Base-by-base conservation (phyloP, 129 eudicot species). In the Oenanthe sinensis region DNA sequence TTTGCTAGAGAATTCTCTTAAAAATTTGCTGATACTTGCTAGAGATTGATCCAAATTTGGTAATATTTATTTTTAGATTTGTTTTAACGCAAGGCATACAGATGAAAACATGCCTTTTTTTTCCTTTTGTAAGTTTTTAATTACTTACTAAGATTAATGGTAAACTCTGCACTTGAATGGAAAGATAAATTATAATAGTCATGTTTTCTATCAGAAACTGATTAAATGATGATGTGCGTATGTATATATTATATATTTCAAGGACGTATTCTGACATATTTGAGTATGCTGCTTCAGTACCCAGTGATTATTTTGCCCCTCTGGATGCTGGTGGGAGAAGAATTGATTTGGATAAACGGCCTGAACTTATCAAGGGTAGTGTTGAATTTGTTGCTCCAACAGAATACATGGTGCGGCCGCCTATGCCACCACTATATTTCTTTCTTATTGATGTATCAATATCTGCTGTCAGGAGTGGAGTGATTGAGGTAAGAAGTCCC, bases 371-470 rank as follows among this genome's bases (percentile, higher is more conserved):
- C 30, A 87, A 90, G 81, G 99, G 99, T 37, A 91, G 97, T 24
- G 97, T 92, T 54, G 99, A 95, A 36, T 95, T 90, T 83, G 87
- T 95, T 85, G 99, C 99, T 73, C 97, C 99, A 83, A 91, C 97
- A 81, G 99, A 95, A 71, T 95, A 95, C 74, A 95, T 95, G 99
- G 99, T 95, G 85, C 97, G 99, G 81, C 99, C 97, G 68, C 99
- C 99, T 72, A 95, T 95, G 99, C 99, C 99, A 13, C 99, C 99
- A 33, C 79, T 86, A 40, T 95, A 90, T 79, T 91, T 90, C 80
- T 95, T 95, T 79, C 87, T 95, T 86, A 95, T 95, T 33, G 97
- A 95, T 46, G 97, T 92, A 63, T 92, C 99, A 47, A 80, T 88
- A 54, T 88, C 96, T 79, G 94, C 99, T 36, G 96, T 90, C 36